A percentile compares a stretch with the other conserved stretches of the same genome.
Evolutionary conservation across 78 protist species (phyloP).

Genomic region (Protostelium mycophagum): DNA sequence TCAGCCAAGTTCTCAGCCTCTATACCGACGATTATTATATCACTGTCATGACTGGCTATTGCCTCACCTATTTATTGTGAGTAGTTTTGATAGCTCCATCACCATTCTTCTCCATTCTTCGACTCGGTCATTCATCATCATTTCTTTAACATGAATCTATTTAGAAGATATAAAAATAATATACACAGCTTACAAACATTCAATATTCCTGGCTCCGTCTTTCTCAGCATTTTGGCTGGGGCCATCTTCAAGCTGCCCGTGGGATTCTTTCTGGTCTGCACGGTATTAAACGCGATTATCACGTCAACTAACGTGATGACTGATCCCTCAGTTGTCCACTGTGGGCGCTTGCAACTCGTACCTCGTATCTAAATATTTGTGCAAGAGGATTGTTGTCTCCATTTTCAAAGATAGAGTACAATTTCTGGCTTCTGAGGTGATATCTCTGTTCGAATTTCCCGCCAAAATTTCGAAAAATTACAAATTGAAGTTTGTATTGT

Average conservation of each 20-base stretch:
- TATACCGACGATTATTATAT: slow-evolving; percentile 50
- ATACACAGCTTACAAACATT: slow-evolving; percentile 50
- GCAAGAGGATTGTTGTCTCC: slow-evolving; percentile 17
- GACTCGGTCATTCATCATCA: background rate
- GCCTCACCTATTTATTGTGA: slow-evolving; percentile 48
- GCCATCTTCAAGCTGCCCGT: slow-evolving; percentile 57
- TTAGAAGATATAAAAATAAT: background rate
- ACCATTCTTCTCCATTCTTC: background rate
- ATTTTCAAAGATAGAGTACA: slow-evolving; percentile 39
- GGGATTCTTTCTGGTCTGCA: slow-evolving; percentile 57
- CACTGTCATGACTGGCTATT: slow-evolving; percentile 33
- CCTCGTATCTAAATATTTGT: slow-evolving; percentile 27
- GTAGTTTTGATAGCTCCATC: background rate
- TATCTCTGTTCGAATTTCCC: too few relatives aligned
- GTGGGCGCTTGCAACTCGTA: slow-evolving; percentile 43
- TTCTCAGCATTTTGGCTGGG: slow-evolving; percentile 45
- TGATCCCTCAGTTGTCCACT: slow-evolving; percentile 12
- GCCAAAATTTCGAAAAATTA: too few relatives aligned
- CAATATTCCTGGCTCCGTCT: slow-evolving; percentile 66
- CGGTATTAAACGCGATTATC: background rate
- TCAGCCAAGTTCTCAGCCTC: slow-evolving; percentile 36
- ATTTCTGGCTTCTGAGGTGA: slow-evolving; percentile 18
- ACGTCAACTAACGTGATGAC: background rate
- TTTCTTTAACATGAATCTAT: background rate
- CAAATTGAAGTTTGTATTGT: too few relatives aligned